Evolutionary conservation across 208 protist genomes (phyloP).

Genomic region (Trypanosoma rangeli): DNA sequence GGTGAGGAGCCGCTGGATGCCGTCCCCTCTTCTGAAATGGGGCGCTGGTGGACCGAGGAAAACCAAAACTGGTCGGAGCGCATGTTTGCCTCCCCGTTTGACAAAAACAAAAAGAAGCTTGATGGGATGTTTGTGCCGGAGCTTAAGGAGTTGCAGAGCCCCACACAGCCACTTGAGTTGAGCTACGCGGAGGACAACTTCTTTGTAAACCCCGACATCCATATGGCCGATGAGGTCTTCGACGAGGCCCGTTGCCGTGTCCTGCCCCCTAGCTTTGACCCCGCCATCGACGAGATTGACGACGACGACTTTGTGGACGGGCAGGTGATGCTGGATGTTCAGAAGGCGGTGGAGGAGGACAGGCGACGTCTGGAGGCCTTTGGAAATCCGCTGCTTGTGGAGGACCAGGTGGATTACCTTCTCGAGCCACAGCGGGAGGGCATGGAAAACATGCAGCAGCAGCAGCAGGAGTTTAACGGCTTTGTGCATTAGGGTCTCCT

Average conservation of each 20-base stretch:
- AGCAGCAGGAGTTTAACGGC: constrained; percentile 88
- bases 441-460: constrained; percentile 78
- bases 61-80: constrained; percentile 67
- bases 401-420: constrained; percentile 87
- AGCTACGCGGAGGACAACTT: constrained; percentile 75
- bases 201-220: constrained; percentile 63
- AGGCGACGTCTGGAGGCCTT: constrained; percentile 84
- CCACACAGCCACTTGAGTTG: constrained; percentile 63
- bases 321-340: constrained; percentile 80
- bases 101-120: constrained; percentile 75
- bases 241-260: constrained; percentile 76
- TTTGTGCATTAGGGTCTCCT: constrained; percentile 90
- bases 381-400: constrained; percentile 82
- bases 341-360: constrained; percentile 82
- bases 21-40: constrained; percentile 32
- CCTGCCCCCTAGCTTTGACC: constrained; percentile 82
- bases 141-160: constrained; percentile 64
- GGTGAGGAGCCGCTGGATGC: constrained; percentile 44
- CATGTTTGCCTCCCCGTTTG: constrained; percentile 69
- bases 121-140: constrained; percentile 88
- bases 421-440: constrained; percentile 83
- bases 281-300: constrained; percentile 81
- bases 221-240: constrained; percentile 82
- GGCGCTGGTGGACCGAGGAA: constrained; percentile 69
- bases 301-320: constrained; percentile 81